Base-by-base conservation (phyloP, 306 rosid genomes). In the Vicia faba region DNA sequence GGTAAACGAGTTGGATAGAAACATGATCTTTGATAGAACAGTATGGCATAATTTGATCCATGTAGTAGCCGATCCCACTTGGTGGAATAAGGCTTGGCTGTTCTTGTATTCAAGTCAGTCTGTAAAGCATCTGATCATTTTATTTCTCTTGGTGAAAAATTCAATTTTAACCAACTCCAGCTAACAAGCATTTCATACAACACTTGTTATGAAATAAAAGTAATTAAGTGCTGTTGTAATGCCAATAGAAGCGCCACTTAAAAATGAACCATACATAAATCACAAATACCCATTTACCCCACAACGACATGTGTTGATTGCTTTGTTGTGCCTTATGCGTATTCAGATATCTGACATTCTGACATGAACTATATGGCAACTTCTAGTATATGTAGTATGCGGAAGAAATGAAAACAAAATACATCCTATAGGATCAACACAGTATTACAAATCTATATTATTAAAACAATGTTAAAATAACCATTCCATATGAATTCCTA, bases 81-180 rank as follows among this genome's bases (percentile, higher is more conserved):
- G 8, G 35, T 33, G 9, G 38, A 33, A 7, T 33, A 33, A 33
- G 38, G 38, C 38, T 33, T 1, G 9, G 38, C 7, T 33, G 38
- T 31, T 33, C 9, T 33, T 33, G 38, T 49, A 43, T 28, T 62
- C n/a, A 65, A 61, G 76, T 61, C 40, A 48, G 36, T 12, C 49
- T 53, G 11, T 18, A 11, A 33, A 64, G 49, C 59, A 61, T 25
- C 40, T 41, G 19, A 40, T 29, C 65, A 29, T 18, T 73, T 64
- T 9, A 53, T 63, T 18, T 16, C 28, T 49, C 25, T 26, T 51
- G 46, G 43, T 36, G 19, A 40, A 14, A 15, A 26, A 62, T 55
- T 43, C 25, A 25, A 16, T 26, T 41, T 35, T 50, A 15, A 49
- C 39, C 28, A 13, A 13, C 35, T 20, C 58, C 35, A 53, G 64